These are phyloP conservation scores for Quercus mongolica DNA, from an alignment of 306 rosid species.

Conservation along the genomic window DNA sequence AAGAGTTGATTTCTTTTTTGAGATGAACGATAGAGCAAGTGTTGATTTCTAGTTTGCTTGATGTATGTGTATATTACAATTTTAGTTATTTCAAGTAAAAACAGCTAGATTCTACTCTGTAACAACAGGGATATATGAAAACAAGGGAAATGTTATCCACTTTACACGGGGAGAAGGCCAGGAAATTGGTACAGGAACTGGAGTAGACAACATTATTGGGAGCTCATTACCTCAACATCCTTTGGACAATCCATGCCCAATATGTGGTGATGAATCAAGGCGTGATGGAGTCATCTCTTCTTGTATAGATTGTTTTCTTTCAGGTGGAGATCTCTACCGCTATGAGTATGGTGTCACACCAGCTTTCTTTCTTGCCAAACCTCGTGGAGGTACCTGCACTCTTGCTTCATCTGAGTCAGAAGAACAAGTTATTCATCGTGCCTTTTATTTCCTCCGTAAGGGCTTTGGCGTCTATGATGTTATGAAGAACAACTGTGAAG, in stretches of 20 bases:
- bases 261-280: constrained; percentile 38
- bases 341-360: constrained; percentile 54
- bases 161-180: constrained; percentile 56
- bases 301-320: constrained; percentile 65
- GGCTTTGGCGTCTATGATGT: constrained; percentile 60
- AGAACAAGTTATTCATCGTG: constrained; percentile 42
- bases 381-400: constrained; percentile 81
- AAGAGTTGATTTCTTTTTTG: too few relatives aligned
- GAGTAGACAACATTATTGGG: constrained; percentile 27
- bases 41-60: too few relatives aligned
- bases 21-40: too few relatives aligned
- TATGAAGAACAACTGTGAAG: constrained; percentile 72
- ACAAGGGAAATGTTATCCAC: constrained; percentile 66
- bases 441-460: constrained; percentile 53
- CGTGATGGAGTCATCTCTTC: constrained; percentile 51
- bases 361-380: constrained; percentile 46
- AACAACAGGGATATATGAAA: constrained; percentile 58
- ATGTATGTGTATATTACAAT: background rate
- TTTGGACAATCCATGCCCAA: constrained; percentile 42
- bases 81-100: too few relatives aligned
- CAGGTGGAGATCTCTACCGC: constrained; percentile 46
- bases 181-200: constrained; percentile 40
- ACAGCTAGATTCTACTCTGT: background rate
- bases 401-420: constrained; percentile 46
- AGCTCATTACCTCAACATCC: constrained; percentile 27